A percentile compares a stretch with the other conserved stretches of the same genome.
Evolutionary conservation across 257 asterid species (phyloP).

Genomic region (Scutellaria galericulata): DNA sequence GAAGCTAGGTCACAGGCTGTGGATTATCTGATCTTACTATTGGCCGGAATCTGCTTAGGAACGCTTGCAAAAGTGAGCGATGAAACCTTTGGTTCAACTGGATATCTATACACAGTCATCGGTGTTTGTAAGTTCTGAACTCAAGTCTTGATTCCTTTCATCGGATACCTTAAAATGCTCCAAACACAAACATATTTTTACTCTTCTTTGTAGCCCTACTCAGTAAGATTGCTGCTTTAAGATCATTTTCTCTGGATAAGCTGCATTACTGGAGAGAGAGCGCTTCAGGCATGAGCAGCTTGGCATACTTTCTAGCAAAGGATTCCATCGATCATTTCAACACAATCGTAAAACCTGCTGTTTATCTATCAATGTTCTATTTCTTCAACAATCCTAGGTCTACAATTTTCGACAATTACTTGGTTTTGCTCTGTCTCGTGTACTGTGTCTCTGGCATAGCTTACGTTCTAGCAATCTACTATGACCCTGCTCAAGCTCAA

Average conservation of each 20-base stretch:
- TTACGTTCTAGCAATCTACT: slow-evolving; percentile 85
- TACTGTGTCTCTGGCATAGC: slow-evolving; percentile 99
- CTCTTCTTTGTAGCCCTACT: slow-evolving; percentile 67
- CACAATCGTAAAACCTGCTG: slow-evolving; percentile 85
- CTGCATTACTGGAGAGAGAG: slow-evolving; percentile 98
- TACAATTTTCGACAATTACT: slow-evolving; percentile 68
- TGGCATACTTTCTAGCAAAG: slow-evolving; percentile 91
- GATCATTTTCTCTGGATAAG: slow-evolving; percentile 89
- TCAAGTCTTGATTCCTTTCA: not conserved
- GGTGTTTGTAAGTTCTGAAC: slow-evolving; percentile 79
- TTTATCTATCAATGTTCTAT: slow-evolving; percentile 93
- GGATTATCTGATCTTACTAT: slow-evolving; percentile 77
- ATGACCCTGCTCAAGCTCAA: slow-evolving; percentile 89
- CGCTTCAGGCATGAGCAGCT: slow-evolving; percentile 94
- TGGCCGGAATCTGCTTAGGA: slow-evolving; percentile 95
- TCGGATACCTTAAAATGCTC: not conserved
- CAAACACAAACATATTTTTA: not conserved
- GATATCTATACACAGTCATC: slow-evolving; percentile 93
- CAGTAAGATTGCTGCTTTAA: slow-evolving; percentile 85
- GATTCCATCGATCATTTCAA: slow-evolving; percentile 90
- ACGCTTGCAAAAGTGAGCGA: slow-evolving; percentile 94
- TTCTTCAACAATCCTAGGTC: slow-evolving; percentile 99
- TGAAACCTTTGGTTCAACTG: slow-evolving; percentile 82
- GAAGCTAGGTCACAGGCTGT: slow-evolving; percentile 86
- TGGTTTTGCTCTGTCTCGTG: slow-evolving; percentile 78